Conservation (phyloP, 305 asterid genomes). For the Andrographis paniculata region DNA sequence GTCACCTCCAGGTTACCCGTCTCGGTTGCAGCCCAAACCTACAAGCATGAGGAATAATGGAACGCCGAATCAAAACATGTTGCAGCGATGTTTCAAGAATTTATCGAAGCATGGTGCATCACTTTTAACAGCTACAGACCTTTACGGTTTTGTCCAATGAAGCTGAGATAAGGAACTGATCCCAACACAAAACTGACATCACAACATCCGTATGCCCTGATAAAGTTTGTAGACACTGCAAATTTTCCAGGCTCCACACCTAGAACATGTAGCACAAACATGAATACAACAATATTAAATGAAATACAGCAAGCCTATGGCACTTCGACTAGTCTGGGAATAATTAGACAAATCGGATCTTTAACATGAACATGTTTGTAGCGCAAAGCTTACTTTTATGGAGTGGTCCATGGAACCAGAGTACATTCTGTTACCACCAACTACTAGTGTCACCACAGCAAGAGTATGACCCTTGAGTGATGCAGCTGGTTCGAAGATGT, state of each 20-base stretch:
- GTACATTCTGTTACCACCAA: constrained; percentile 75
- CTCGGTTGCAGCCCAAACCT: constrained; percentile 87
- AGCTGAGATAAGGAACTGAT: constrained; percentile 84
- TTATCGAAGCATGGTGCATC: constrained; percentile 1
- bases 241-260: constrained; percentile 89
- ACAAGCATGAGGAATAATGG: constrained; percentile 13
- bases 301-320: neutral
- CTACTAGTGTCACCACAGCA: constrained; percentile 82
- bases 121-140: constrained; percentile 28
- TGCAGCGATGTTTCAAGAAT: neutral
- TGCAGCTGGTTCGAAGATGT: constrained; percentile 84
- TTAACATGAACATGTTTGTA: constrained; percentile 13
- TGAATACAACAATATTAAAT: neutral
- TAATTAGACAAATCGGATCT: neutral
- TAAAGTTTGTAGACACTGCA: constrained; percentile 77
- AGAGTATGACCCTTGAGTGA: constrained; percentile 73
- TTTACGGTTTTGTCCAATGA: constrained; percentile 83
- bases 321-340: neutral
- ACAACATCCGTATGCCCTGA: constrained; percentile 72
- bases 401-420: constrained; percentile 95
- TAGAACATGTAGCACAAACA: constrained; percentile 23
- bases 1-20: constrained; percentile 79
- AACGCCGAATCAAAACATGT: neutral
- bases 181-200: constrained; percentile 97
- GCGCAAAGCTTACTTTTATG: constrained; percentile 48